phyloP scores from a whole-genome alignment of 2,329 filamentous ascomycete species.

The Ceratocystis harringtonii region DNA sequence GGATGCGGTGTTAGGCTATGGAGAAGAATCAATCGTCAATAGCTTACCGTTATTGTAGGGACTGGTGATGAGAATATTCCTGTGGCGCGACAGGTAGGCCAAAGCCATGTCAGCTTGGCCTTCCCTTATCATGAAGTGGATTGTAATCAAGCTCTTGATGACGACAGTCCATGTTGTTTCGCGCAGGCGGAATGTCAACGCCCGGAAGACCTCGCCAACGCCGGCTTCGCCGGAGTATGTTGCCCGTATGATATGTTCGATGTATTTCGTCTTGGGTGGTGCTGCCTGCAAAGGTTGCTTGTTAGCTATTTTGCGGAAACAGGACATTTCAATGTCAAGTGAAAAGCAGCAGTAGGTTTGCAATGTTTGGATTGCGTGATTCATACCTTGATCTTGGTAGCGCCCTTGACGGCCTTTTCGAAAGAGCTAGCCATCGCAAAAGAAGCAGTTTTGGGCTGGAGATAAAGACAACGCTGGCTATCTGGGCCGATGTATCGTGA shows the following conservation, averaged over 20 bases:
- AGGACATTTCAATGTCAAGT: background rate
- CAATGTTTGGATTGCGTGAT: too few relatives aligned
- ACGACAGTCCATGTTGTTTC: slow-evolving; percentile 99
- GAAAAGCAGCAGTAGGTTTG: background rate
- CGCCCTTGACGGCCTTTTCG: slow-evolving; percentile 98
- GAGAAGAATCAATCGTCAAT: background rate
- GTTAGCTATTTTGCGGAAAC: slow-evolving; percentile 8
- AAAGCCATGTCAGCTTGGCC: slow-evolving; percentile 81
- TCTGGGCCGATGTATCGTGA: background rate
- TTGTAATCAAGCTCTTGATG: slow-evolving; percentile 91
- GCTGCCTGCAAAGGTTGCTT: slow-evolving; percentile 30
- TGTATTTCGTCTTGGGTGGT: slow-evolving; percentile 96
- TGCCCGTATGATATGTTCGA: slow-evolving; percentile 91
- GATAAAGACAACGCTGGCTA: slow-evolving; percentile 12
- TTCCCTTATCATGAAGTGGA: slow-evolving; percentile 95
- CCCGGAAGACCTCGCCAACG: slow-evolving; percentile 88
- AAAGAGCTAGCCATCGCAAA: slow-evolving; percentile 65
- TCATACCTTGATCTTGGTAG: slow-evolving; percentile 83
- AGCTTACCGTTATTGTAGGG: slow-evolving; percentile 77
- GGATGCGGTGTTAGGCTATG: background rate
- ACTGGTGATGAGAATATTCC: slow-evolving; percentile 72
- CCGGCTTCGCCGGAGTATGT: slow-evolving; percentile 91
- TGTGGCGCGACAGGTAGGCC: slow-evolving; percentile 66
- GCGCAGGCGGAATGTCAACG: slow-evolving; percentile 71
- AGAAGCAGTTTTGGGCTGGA: background rate